Base-by-base conservation (phyloP, 176 grass and related monocot genomes). In the maize (Zea mays) region DNA sequence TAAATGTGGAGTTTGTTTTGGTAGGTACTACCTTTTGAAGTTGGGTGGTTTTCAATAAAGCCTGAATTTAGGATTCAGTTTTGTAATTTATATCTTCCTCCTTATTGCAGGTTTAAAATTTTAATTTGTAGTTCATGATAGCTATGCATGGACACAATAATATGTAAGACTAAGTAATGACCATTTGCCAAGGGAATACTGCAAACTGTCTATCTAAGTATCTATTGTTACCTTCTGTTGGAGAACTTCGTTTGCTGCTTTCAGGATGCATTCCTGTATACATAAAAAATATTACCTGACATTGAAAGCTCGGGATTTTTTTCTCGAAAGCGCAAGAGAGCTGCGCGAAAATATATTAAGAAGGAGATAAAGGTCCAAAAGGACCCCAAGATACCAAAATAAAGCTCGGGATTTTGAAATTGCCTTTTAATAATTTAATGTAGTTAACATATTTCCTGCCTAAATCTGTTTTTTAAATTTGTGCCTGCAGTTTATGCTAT, bases 261-360 rank as follows among this genome's bases (percentile, higher is more conserved):
- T 84, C 71, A 84, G 45, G 49, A 88, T 80, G 55, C 63, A 45
- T 59, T 88, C 71, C 76, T 88, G 81, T 46, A 75, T 9, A 71
- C 4, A 4, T 15, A 57, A 49, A 79, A 47, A 6, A 72, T 3
- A 16, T 61, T 36, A 15, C 44, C 10, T 47, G 48, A 19, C 46
- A 72, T 10, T 67, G 10, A 72, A 61, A 4, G 2, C 16, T 57
- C 5, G 17, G 3, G 8, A 59, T 67, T 73, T 27, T 47, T n/a
- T n/a, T n/a, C n/a, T n/a, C n/a, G n/a, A n/a, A n/a, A n/a, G n/a
- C n/a, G n/a, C n/a, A n/a, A n/a, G n/a, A n/a, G n/a, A n/a, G n/a
- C n/a, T n/a, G n/a, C n/a, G n/a, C n/a, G n/a, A n/a, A n/a, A n/a
- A n/a, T n/a, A n/a, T n/a, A n/a, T n/a, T n/a, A n/a, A n/a, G n/a